A percentile compares a stretch with the other conserved stretches of the same genome.
These are phyloP conservation scores for Scutellaria baicalensis DNA, from an alignment of 257 asterid genomes.

Conservation along the genomic window DNA sequence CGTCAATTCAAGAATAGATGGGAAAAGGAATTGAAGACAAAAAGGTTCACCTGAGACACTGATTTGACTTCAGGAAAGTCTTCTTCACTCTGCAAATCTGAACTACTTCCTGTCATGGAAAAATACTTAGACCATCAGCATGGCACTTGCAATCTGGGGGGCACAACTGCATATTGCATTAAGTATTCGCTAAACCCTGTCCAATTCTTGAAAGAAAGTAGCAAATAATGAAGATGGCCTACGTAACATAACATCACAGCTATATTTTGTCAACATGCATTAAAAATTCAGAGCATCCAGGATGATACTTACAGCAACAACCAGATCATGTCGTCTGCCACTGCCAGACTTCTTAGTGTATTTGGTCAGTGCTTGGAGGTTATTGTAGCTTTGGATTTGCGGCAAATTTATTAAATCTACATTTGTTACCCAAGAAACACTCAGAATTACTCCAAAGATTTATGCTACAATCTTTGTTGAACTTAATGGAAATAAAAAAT, in stretches of 20 bases:
- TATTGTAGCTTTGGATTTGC: slow-evolving; percentile 59
- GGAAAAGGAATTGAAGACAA: too few relatives aligned
- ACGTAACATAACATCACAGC: background rate
- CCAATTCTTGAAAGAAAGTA: too few relatives aligned
- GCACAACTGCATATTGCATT: slow-evolving; percentile 3
- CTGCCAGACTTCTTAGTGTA: slow-evolving; percentile 61
- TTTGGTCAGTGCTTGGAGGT: slow-evolving; percentile 60
- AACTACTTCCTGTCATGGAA: slow-evolving; percentile 40
- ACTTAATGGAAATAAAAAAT: background rate
- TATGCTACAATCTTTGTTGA: background rate
- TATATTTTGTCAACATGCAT: background rate
- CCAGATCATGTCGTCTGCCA: slow-evolving; percentile 72
- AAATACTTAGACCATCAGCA: slow-evolving; percentile 12
- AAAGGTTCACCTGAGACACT: slow-evolving; percentile 75
- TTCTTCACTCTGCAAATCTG: slow-evolving; percentile 48
- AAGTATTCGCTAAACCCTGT: background rate
- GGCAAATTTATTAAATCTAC: slow-evolving; percentile 65
- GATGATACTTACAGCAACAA: slow-evolving; percentile 70
- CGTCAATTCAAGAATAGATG: too few relatives aligned
- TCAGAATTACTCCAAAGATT: background rate
- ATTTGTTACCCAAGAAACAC: slow-evolving; percentile 11
- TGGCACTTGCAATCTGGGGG: slow-evolving; percentile 9
- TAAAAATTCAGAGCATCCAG: background rate
- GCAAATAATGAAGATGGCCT: too few relatives aligned
- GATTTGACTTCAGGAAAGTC: slow-evolving; percentile 75